Percentiles rank a stretch among this genome's conserved stretches.
These are phyloP conservation scores for Thelonectria olida DNA, from an alignment of 2,329 filamentous ascomycete genomes.

Conservation along the genomic window DNA sequence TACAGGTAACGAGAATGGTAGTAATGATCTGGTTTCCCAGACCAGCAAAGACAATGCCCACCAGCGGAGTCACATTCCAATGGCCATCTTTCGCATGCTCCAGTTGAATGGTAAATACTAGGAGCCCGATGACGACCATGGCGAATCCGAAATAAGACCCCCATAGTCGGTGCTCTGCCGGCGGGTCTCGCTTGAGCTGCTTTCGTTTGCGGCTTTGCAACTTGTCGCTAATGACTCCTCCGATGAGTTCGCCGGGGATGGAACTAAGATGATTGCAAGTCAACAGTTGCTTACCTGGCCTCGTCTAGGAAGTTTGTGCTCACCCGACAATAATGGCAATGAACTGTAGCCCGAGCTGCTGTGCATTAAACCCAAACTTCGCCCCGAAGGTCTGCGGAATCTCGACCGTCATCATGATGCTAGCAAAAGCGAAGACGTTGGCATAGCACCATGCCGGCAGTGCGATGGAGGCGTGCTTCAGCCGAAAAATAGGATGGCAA, in stretches of 20 bases:
- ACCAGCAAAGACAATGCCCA: conserved; percentile 6
- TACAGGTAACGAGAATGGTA: conserved; percentile 10
- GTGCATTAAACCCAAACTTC: conserved; percentile 8
- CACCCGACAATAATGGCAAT: conserved; percentile 1
- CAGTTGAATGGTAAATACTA: conserved; percentile 8
- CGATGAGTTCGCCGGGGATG: conserved; percentile 13
- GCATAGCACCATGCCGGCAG: neutral
- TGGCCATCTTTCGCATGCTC: neutral
- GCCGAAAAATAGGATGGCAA: neutral
- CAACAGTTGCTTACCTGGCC: neutral
- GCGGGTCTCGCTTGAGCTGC: neutral
- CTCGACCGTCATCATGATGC: conserved; percentile 10
- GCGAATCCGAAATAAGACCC: conserved; percentile 5
- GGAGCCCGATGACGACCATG: conserved; percentile 7
- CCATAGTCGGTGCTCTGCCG: conserved; percentile 10
- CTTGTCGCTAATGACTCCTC: conserved; percentile 10
- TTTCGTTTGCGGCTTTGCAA: conserved; percentile 5
- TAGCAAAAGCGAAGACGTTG: conserved; percentile 11
- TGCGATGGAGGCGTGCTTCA: neutral
- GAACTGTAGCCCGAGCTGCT: conserved; percentile 15
- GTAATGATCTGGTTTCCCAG: conserved; percentile 16
- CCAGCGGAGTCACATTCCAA: conserved; percentile 15
- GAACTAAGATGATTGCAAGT: neutral
- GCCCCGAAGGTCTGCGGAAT: conserved; percentile 10
- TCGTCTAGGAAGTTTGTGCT: neutral